Evolutionary conservation across 225 moss, liverwort and hornwort genomes (phyloP).

Genomic region (Marchantia polymorpha): DNA sequence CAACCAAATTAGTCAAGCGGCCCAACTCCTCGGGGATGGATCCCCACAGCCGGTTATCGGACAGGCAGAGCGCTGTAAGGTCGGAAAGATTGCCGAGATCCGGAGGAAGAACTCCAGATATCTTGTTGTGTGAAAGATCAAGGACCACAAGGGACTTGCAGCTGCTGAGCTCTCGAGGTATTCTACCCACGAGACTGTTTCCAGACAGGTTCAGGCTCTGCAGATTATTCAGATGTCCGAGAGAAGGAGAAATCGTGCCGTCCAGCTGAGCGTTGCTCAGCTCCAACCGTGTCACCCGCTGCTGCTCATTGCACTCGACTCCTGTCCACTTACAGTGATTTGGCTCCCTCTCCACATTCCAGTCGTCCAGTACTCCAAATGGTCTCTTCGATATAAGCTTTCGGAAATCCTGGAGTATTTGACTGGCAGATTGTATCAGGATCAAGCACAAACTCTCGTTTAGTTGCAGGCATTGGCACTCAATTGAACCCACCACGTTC

Average conservation of each 20-base stretch:
- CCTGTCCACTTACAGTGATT: conserved; percentile 29
- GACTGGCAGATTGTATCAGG: conserved; percentile 8
- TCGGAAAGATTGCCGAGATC: conserved; percentile 11
- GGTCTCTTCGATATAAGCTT: conserved; percentile 19
- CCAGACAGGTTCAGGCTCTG: conserved; percentile 5
- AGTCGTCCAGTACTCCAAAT: conserved; percentile 16
- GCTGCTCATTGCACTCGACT: conserved; percentile 25
- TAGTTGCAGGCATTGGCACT: background rate
- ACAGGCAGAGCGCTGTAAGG: conserved; percentile 18
- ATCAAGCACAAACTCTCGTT: background rate
- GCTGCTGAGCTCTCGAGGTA: conserved; percentile 26
- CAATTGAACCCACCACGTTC: background rate
- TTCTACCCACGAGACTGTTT: conserved; percentile 29
- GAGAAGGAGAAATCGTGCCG: conserved; percentile 18
- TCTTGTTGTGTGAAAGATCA: conserved; percentile 22
- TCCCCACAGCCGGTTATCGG: conserved; percentile 23
- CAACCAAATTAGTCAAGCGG: conserved; percentile 10
- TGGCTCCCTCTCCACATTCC: conserved; percentile 2
- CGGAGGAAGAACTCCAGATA: conserved; percentile 27
- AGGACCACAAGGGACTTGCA: conserved; percentile 11
- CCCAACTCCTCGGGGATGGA: conserved; percentile 32
- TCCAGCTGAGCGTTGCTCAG: conserved; percentile 17
- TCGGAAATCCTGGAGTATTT: conserved; percentile 20
- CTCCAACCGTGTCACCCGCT: conserved; percentile 19
- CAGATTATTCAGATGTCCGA: conserved; percentile 19